Conservation (phyloP, 75 land plant species). For the Pinus albicaulis region DNA sequence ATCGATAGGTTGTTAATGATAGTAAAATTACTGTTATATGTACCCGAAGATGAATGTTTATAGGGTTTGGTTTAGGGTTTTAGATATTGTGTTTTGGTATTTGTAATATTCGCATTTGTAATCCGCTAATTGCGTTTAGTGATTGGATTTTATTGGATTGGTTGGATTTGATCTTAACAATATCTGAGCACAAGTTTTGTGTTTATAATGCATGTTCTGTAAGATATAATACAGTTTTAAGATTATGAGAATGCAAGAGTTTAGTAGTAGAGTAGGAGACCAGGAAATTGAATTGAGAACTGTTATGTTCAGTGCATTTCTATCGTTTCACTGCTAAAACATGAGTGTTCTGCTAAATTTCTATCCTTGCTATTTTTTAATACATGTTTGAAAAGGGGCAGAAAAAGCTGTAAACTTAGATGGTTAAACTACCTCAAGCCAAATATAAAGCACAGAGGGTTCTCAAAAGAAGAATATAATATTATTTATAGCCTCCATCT, state of each 20-base stretch:
- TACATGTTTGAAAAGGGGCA: conserved; percentile 61
- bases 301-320: neutral
- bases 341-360: neutral
- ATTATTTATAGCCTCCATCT: conserved; percentile 48
- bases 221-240: neutral
- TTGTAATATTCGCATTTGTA: neutral
- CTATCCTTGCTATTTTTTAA: neutral
- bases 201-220: neutral
- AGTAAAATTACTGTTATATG: neutral
- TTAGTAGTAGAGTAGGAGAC: neutral
- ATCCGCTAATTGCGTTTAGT: neutral
- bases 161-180: too few relatives aligned
- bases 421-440: conserved; percentile 81
- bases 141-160: neutral
- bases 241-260: neutral
- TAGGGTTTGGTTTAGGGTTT: neutral
- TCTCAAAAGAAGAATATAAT: conserved; percentile 66
- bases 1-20: neutral
- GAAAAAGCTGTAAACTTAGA: conserved; percentile 79
- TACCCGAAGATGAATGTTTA: neutral
- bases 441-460: conserved; percentile 69
- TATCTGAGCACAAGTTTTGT: too few relatives aligned
- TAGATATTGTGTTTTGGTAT: neutral
- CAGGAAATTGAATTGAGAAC: too few relatives aligned
- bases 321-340: neutral